These are phyloP conservation scores for Sungouiella thailandica DNA, from an alignment of 805 yeast species.

Conservation along the genomic window DNA sequence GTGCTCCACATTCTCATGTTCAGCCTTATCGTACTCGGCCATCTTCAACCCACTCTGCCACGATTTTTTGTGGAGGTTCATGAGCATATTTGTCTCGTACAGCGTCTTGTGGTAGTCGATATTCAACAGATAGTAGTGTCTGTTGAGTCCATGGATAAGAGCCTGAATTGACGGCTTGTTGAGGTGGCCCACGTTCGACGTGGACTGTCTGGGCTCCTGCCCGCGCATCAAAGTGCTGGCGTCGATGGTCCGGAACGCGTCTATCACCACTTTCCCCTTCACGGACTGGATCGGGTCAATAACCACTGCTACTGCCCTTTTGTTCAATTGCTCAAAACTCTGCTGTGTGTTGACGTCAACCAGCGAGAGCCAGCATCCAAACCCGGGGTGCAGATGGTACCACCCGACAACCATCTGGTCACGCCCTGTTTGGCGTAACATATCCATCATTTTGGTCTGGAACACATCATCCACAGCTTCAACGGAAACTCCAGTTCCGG, in stretches of 20 bases:
- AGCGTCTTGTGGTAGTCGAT: constrained; percentile 92
- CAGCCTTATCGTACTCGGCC: constrained; percentile 72
- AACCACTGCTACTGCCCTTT: constrained; percentile 96
- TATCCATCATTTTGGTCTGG: constrained; percentile 99
- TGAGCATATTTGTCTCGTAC: constrained; percentile 87
- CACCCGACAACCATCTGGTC: constrained; percentile 99
- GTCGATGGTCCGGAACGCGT: constrained; percentile 93
- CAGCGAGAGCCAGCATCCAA: constrained; percentile 98
- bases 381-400: constrained; percentile 99
- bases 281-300: constrained; percentile 98
- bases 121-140: constrained; percentile 93
- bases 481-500: constrained; percentile 97
- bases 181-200: constrained; percentile 90
- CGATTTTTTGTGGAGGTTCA: constrained; percentile 88
- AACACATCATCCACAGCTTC: constrained; percentile 99
- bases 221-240: constrained; percentile 88
- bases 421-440: constrained; percentile 98
- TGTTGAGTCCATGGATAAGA: constrained; percentile 91
- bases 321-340: constrained; percentile 92
- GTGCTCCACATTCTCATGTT: constrained; percentile 66
- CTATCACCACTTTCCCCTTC: constrained; percentile 97
- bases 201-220: constrained; percentile 96
- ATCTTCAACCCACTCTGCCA: constrained; percentile 92
- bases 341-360: constrained; percentile 98
- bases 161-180: constrained; percentile 97